Evolutionary conservation across 768 basidiomycete species (phyloP), one percentile per base, ranked within the genome.

Genomic region (Macrolepiota dolichaula): DNA sequence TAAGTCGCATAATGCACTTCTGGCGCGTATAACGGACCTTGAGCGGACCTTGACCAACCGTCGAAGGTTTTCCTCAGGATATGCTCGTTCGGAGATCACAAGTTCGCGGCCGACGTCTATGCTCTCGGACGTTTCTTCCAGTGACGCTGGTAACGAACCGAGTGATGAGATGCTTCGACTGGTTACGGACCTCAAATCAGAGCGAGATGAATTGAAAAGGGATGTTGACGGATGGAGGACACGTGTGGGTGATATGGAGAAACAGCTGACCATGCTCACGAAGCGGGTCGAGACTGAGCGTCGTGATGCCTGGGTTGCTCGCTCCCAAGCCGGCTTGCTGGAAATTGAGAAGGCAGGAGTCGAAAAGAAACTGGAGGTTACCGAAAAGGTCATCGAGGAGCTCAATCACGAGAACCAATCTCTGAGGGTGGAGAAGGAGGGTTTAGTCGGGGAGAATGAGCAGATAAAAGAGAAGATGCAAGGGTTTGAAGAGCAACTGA

Each of bases 161-260:
- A 85, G 76, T 61, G 91, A 94, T 66, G 93, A 94, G 75, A 87
- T 94, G 84, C 74, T 92, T 42, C 80, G 81, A 65, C 79, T 91
- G 38, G 78, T 94, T 56, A 79, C 87, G 2, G 91, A 92, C 69
- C 80, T 93, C 67, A 94, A 94, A 71, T 81, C 87, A 12, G 95
- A 98, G 73, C 80, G 96, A 32, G 96, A 98, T 67, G 89, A 94
- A 61, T 78, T 98, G 54, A 89, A 88, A 71, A 85, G 86, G 55
- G 95, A 98, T 72, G 87, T 94, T 0, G 89, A 94, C 65, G 91
- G 89, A 0, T 96, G 94, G 93, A 81, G 91, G 63, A 80, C 74
- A 36, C 81, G 95, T 24, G 90, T 94, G 51, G 78, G 78, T 13
- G 88, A 91, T 68, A 79, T 92, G 66, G 92, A 96, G 66, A 86